phyloP scores from a whole-genome alignment of 1,139 yeast species.

The Lodderomyces jiufengensis region DNA sequence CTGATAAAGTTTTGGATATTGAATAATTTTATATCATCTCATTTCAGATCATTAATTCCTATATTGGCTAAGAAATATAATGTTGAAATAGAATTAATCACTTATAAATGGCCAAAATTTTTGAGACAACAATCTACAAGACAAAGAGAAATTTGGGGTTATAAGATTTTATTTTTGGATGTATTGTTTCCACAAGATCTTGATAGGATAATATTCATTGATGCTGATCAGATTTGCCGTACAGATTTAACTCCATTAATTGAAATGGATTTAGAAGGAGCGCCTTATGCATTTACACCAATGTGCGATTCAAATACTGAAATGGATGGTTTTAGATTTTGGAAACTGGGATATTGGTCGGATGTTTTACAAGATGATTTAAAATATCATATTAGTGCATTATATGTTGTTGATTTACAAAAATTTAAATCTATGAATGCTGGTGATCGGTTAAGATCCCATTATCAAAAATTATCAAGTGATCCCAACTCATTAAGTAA shows the following conservation, averaged over 20 bases:
- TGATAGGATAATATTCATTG: slow-evolving; percentile 76
- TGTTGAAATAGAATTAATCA: slow-evolving; percentile 67
- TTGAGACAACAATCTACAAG: slow-evolving; percentile 67
- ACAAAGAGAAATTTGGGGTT: slow-evolving; percentile 83
- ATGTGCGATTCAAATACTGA: slow-evolving; percentile 82
- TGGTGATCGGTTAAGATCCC: slow-evolving; percentile 80
- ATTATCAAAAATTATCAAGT: slow-evolving; percentile 76
- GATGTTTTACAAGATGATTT: slow-evolving; percentile 53
- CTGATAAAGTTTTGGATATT: slow-evolving; percentile 84
- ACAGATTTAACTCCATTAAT: slow-evolving; percentile 68
- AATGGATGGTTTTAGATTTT: slow-evolving; percentile 83
- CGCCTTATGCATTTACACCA: slow-evolving; percentile 82
- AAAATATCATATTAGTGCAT: slow-evolving; percentile 80
- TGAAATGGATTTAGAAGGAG: slow-evolving; percentile 65
- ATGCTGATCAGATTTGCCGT: slow-evolving; percentile 77
- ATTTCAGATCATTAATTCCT: slow-evolving; percentile 61
- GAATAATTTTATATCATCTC: slow-evolving; percentile 72
- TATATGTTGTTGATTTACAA: slow-evolving; percentile 74
- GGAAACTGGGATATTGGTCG: slow-evolving; percentile 94
- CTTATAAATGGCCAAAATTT: slow-evolving; percentile 94
- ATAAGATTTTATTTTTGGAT: slow-evolving; percentile 81
- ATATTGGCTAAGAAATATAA: slow-evolving; percentile 53
- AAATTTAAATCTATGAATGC: slow-evolving; percentile 62
- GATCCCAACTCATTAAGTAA: slow-evolving; percentile 79
- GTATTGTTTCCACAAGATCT: slow-evolving; percentile 79